Conservation (phyloP, 1,284 basidiomycete genomes). For the Moesziomyces antarcticus region DNA sequence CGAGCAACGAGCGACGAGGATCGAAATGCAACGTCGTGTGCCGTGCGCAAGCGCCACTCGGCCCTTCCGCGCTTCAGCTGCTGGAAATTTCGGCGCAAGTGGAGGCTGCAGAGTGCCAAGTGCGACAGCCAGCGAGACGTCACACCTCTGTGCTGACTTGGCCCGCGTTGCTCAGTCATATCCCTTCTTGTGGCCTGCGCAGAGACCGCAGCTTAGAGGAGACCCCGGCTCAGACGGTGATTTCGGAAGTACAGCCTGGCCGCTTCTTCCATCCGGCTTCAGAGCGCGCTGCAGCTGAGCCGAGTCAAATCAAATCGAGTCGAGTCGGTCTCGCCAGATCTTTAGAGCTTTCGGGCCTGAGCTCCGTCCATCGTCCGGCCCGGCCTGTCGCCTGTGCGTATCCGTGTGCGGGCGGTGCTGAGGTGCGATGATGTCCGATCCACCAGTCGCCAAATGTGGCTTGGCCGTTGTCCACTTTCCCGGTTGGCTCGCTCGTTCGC, state of each 20-base stretch:
- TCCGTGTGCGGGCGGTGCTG: no score
- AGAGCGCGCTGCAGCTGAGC: no score
- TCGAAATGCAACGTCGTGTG: background rate
- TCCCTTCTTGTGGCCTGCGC: no score
- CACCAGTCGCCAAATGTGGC: background rate
- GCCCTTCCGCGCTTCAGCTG: background rate
- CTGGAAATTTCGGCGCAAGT: background rate
- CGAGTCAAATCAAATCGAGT: no score
- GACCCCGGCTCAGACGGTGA: background rate
- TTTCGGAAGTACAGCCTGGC: no score
- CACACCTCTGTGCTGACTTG: background rate
- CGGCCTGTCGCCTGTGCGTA: background rate
- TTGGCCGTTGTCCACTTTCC: background rate
- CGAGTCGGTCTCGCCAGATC: background rate
- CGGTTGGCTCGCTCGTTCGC: no score
- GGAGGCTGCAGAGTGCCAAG: background rate
- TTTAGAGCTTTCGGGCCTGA: background rate
- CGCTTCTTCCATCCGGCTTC: no score
- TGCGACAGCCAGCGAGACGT: background rate
- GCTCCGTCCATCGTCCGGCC: background rate
- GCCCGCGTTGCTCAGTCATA: constrained; percentile 1
- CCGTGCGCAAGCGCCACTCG: no score
- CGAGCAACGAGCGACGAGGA: background rate
- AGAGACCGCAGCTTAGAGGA: background rate
- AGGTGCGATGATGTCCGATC: no score